Base-by-base conservation (phyloP, 441 rosid species). In the Omphalea diandra region DNA sequence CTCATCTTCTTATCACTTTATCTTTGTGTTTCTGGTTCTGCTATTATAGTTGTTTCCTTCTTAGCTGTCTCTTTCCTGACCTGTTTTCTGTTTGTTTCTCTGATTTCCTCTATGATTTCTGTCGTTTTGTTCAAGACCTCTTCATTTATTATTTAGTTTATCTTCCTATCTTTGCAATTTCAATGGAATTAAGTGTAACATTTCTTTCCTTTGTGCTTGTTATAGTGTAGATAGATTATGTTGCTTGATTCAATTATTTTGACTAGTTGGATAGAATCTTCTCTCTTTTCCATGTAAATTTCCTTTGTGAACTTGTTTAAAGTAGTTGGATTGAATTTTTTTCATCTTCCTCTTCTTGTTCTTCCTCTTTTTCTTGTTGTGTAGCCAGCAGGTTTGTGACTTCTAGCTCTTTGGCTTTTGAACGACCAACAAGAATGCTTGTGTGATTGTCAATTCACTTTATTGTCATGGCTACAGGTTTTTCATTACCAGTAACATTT, bases 1-100 rank as follows among this genome's bases (percentile, higher is more conserved):
- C 68, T 64, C 65, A 70, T 74, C 72, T 52, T 74, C 82, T 77
- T 69, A 79, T 79, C 81, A 66, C 58, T 73, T 75, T 73, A 73
- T 79, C 82, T 67, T 69, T 66, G 67, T 63, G 73, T 69, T 68
- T 73, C 73, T 77, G 57, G 73, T 58, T 40, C 72, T 65, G 53
- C 61, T 68, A 66, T 69, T 49, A 33, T n/a, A 24, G 70, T 32
- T 66, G 33, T 35, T 79, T 24, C 72, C 59, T 20, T 55, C 43
- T 53, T 69, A 63, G 43, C 73, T 50, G 24, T 61, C 73, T 63
- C 58, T 72, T 33, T 66, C 35, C 56, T 67, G 46, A 67, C 46
- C 38, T 63, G 59, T 47, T 70, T 49, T 10, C 54, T 67, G 36
- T 26, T 57, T n/a, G n/a, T n/a, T n/a, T n/a, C n/a, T n/a, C n/a